Conservation (phyloP, 2,329 filamentous ascomycete genomes). For the Purpureocillium lavendulum region DNA sequence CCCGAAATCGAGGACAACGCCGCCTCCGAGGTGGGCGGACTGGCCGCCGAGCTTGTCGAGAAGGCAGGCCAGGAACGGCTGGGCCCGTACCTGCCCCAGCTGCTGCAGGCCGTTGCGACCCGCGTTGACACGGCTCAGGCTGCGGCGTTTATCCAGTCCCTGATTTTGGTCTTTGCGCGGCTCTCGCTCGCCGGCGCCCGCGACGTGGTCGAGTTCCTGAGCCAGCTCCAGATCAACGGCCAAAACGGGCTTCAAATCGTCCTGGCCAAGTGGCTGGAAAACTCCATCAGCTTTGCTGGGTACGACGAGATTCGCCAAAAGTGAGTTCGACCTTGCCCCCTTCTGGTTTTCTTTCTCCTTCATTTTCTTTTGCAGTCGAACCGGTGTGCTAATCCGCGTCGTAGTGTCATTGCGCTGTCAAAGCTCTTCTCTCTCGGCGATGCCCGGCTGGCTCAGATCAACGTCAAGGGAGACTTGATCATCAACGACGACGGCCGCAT, state of each 20-base stretch:
- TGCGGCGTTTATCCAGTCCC: constrained; percentile 86
- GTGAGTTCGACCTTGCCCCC: constrained; percentile 40
- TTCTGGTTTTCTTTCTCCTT: no score
- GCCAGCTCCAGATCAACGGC: constrained; percentile 70
- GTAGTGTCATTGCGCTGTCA: constrained; percentile 80
- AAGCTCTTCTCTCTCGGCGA: constrained; percentile 88
- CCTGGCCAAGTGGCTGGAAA: constrained; percentile 91
- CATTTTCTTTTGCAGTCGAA: no score
- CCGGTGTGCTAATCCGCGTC: constrained; percentile 11
- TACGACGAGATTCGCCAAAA: constrained; percentile 97
- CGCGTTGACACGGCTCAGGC: constrained; percentile 75
- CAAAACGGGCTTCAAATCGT: constrained; percentile 84
- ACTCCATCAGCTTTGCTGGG: constrained; percentile 93
- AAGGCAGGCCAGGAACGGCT: constrained; percentile 88
- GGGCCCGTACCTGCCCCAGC: constrained; percentile 80
- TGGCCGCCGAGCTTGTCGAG: constrained; percentile 91
- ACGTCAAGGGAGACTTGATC: constrained; percentile 88
- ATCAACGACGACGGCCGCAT: constrained; percentile 70
- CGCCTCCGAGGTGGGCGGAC: constrained; percentile 88
- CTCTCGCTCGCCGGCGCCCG: constrained; percentile 76
- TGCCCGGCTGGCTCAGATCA: constrained; percentile 64
- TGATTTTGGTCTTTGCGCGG: constrained; percentile 91
- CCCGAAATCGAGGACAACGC: constrained; percentile 84
- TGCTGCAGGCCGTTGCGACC: constrained; percentile 81
- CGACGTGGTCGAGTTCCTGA: constrained; percentile 88